Conservation (phyloP, 1,284 basidiomycete species). For the Paramarasmius palmivorus region DNA sequence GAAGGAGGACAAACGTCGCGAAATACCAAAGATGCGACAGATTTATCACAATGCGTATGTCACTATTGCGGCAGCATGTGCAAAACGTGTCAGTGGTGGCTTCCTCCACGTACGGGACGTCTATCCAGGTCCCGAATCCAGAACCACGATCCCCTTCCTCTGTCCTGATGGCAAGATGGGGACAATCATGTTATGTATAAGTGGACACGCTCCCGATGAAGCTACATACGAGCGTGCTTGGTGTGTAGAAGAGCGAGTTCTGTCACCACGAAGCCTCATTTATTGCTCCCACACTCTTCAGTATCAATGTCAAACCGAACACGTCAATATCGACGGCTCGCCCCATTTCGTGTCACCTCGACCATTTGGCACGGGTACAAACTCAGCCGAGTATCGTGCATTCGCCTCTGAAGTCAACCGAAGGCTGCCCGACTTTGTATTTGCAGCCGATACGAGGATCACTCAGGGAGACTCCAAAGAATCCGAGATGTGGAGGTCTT, state of each 20-base stretch:
- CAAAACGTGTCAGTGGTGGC: slow-evolving; percentile 4
- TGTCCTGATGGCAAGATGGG: not conserved
- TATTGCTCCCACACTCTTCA: not conserved
- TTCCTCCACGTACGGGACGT: slow-evolving; percentile 2
- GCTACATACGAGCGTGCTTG: not conserved
- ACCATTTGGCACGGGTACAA: no score
- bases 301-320: not conserved
- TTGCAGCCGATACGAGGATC: not conserved
- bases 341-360: no score
- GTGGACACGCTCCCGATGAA: not conserved
- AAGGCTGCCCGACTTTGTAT: not conserved
- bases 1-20: slow-evolving; percentile 9
- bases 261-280: not conserved
- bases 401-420: not conserved
- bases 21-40: slow-evolving; percentile 12
- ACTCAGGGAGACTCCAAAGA: not conserved
- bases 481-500: not conserved
- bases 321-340: not conserved
- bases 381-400: not conserved
- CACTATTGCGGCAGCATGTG: slow-evolving; percentile 14
- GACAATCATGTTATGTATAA: not conserved
- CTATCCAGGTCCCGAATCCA: not conserved
- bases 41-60: slow-evolving; percentile 14
- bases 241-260: not conserved
- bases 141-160: not conserved